Evolutionary conservation across 1,139 yeast species (phyloP).

Genomic region (Yamadazyma jaroonii): DNA sequence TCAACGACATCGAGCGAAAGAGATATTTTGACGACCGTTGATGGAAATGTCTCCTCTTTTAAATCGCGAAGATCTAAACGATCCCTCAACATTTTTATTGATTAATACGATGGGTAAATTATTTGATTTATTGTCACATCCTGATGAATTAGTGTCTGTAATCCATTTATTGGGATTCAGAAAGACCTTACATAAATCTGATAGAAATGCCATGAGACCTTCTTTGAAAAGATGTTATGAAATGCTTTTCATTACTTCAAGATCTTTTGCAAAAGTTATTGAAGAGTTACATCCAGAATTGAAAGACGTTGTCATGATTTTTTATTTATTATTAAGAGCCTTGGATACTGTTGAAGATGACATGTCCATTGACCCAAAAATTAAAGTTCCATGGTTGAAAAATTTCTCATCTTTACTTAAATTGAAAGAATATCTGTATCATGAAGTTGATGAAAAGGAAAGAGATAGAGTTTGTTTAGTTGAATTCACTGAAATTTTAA

Average conservation of each 20-base stretch:
- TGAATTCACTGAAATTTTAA: conserved; percentile 66
- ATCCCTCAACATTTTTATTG: not conserved
- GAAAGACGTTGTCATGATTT: conserved; percentile 75
- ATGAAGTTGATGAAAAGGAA: conserved; percentile 72
- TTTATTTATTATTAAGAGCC: conserved; percentile 84
- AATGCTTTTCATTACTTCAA: conserved; percentile 67
- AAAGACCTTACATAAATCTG: conserved; percentile 41
- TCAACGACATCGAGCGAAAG: too few species aligned
- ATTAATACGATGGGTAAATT: conserved; percentile 56
- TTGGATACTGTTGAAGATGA: conserved; percentile 97
- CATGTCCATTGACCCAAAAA: conserved; percentile 71
- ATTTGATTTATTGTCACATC: conserved; percentile 64
- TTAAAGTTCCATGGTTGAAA: conserved; percentile 75
- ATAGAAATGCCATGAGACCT: conserved; percentile 35
- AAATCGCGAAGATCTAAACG: conserved; percentile 1
- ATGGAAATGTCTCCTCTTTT: too few species aligned
- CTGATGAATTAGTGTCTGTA: conserved; percentile 68
- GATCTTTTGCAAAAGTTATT: conserved; percentile 92
- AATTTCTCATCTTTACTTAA: conserved; percentile 61
- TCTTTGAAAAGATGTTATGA: conserved; percentile 65
- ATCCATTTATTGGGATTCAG: conserved; percentile 58
- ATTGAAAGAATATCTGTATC: conserved; percentile 74
- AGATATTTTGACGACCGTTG: too few species aligned
- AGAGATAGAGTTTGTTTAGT: conserved; percentile 77
- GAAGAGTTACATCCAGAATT: conserved; percentile 88